Percentiles rank a stretch among this genome's conserved stretches.
Evolutionary conservation across 2,329 filamentous ascomycete genomes (phyloP).

Genomic region (Acarospora socialis): DNA sequence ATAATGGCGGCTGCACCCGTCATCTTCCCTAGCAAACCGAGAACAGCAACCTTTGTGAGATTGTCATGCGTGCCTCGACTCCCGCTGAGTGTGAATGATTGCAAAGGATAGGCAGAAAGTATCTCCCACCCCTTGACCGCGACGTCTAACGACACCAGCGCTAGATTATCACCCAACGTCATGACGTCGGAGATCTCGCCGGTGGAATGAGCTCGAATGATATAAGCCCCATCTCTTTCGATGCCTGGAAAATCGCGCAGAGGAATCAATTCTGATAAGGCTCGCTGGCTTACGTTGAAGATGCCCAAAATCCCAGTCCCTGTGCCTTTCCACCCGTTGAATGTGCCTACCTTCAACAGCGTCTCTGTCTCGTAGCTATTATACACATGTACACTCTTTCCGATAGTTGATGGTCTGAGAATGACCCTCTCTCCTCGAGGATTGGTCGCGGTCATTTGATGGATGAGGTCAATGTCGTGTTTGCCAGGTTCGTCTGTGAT

Average conservation of each 20-base stretch:
- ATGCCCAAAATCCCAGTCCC: slow-evolving; percentile 62
- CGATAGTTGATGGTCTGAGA: slow-evolving; percentile 61
- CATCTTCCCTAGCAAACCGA: slow-evolving; percentile 81
- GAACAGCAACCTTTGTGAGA: slow-evolving; percentile 45
- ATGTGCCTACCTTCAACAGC: slow-evolving; percentile 65
- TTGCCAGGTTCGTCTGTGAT: slow-evolving; percentile 81
- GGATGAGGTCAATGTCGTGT: slow-evolving; percentile 61
- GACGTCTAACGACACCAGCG: slow-evolving; percentile 49
- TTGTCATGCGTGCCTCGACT: slow-evolving; percentile 18
- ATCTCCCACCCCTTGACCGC: slow-evolving; percentile 63
- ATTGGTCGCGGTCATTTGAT: slow-evolving; percentile 66
- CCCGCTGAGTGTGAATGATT: slow-evolving; percentile 32
- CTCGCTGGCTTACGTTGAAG: slow-evolving; percentile 61
- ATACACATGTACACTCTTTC: slow-evolving; percentile 60
- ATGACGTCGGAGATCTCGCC: slow-evolving; percentile 46
- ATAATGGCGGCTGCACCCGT: slow-evolving; percentile 69
- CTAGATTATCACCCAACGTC: slow-evolving; percentile 27
- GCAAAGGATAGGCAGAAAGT: slow-evolving; percentile 56
- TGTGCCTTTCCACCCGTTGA: slow-evolving; percentile 51
- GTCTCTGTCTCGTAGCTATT: slow-evolving; percentile 57
- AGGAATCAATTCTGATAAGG: slow-evolving; percentile 54
- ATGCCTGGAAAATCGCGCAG: slow-evolving; percentile 62
- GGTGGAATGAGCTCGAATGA: slow-evolving; percentile 58
- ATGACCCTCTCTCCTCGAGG: slow-evolving; percentile 61
- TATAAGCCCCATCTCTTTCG: slow-evolving; percentile 42